Percentiles rank a stretch among this genome's conserved stretches.
These are phyloP conservation scores for Suillus placidus DNA, from an alignment of 768 basidiomycete species.

Conservation along the genomic window DNA sequence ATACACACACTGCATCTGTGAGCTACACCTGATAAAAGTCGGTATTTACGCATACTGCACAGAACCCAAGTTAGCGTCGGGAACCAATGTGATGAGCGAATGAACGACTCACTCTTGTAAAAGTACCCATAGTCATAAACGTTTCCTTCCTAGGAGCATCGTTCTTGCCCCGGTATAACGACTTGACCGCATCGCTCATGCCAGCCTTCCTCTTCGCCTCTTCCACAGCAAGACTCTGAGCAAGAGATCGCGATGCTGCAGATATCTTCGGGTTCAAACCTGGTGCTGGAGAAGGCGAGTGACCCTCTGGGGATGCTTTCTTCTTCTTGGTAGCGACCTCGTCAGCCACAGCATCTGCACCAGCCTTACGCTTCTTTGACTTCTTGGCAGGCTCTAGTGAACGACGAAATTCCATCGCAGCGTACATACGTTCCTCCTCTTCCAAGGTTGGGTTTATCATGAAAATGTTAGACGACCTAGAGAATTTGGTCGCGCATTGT, in stretches of 20 bases:
- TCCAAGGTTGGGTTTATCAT: conserved; percentile 70
- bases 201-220: conserved; percentile 80
- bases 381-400: conserved; percentile 55
- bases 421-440: conserved; percentile 62
- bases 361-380: conserved; percentile 67
- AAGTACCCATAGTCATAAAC: conserved; percentile 91
- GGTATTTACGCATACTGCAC: conserved; percentile 14
- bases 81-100: not conserved
- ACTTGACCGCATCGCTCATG: conserved; percentile 88
- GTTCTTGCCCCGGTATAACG: conserved; percentile 63
- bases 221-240: conserved; percentile 72
- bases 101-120: conserved; percentile 72
- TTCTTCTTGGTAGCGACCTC: conserved; percentile 47
- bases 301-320: conserved; percentile 22
- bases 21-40: not conserved
- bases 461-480: conserved; percentile 54
- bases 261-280: conserved; percentile 51
- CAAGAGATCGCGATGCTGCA: conserved; percentile 65
- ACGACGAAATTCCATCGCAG: conserved; percentile 58
- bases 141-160: conserved; percentile 73
- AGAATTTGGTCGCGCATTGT: conserved; percentile 75
- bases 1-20: not conserved
- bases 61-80: not conserved
- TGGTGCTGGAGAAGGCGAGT: conserved; percentile 30
- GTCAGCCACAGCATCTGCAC: conserved; percentile 25